These are phyloP conservation scores for Monocercomonoides exilis DNA, from an alignment of 78 protist genomes.

Conservation along the genomic window DNA sequence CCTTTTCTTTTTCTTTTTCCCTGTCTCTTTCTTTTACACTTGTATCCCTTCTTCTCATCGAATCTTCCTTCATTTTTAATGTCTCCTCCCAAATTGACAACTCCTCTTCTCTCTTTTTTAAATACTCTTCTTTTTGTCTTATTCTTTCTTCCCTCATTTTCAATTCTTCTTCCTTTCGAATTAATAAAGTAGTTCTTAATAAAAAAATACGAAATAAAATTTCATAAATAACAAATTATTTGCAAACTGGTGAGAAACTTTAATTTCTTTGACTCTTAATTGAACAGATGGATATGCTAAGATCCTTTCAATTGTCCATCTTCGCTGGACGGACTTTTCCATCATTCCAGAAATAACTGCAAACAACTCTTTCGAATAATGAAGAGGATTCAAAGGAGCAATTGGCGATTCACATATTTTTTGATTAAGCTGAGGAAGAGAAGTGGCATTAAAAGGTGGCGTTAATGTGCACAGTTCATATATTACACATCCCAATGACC, in stretches of 20 bases:
- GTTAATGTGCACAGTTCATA: constrained; percentile 54
- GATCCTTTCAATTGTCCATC: neutral
- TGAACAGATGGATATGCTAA: neutral
- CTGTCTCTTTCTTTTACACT: neutral
- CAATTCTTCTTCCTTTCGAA: constrained; percentile 1
- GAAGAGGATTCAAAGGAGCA: neutral
- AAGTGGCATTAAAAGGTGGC: constrained; percentile 65
- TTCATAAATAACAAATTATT: neutral
- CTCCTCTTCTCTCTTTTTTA: too few relatives aligned
- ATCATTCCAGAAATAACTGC: neutral
- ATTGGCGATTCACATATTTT: constrained; percentile 30
- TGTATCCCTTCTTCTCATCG: neutral
- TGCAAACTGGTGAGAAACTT: neutral
- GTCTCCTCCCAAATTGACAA: neutral
- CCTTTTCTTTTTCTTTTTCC: neutral
- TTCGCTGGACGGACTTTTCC: neutral
- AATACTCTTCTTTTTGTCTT: neutral
- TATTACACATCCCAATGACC: constrained; percentile 35
- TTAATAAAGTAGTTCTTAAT: neutral
- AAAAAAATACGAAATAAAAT: neutral
- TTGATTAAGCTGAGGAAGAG: constrained; percentile 28
- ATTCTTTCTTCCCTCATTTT: neutral
- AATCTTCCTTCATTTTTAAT: neutral
- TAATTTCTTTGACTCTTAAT: neutral
- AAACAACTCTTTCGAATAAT: constrained; percentile 4